Base-by-base conservation (phyloP, 768 basidiomycete genomes). In the Boletus vermiculosoides region DNA sequence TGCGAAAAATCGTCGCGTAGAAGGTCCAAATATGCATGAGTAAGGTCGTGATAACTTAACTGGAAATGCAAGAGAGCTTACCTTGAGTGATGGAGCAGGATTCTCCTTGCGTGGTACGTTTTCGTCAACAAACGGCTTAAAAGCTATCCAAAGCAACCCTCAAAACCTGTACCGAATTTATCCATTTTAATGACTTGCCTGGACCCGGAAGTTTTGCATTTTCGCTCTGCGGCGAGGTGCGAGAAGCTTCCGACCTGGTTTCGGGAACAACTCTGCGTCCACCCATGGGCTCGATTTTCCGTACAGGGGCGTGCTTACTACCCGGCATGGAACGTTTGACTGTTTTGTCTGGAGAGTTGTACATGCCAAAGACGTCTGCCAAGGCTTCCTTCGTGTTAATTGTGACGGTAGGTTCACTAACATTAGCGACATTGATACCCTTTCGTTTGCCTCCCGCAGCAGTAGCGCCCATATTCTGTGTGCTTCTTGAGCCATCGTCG, bases 301-400 rank as follows among this genome's bases (percentile, higher is more conserved):
- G 83, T 33, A 89, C 75, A 33, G 87, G 87, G 0, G 86, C 87
- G 66, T 90, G 83, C 66, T 89, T 90, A 63, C 84, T 88, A 23
- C 88, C 87, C 5, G 82, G 80, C 62, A 78, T 68, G 16, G 76
- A 63, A 25, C 79, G 71, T 50, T 80, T 83, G 45, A 79, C 78
- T 0, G 87, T 87, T 73, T 86, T 90, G 58, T 91, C 90, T 3
- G 90, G 90, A 10, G 90, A 92, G 70, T 97, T 96, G 70, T 94
- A 98, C 88, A 98, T 94, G 51, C 87, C 89, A 74, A 95, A 94
- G 41, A 98, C 93, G 66, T 98, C 94, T 13, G 85, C 90, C 34
- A 97, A 79, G 4, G 97, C 97, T 60, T 93, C 92, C 70, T 94
- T 95, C 30, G 97, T 99, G 70, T 97, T 97, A 64, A 98, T 93